These are phyloP conservation scores for Onygenales sp. DNA, from an alignment of 2,329 filamentous ascomycete species.

Conservation along the genomic window DNA sequence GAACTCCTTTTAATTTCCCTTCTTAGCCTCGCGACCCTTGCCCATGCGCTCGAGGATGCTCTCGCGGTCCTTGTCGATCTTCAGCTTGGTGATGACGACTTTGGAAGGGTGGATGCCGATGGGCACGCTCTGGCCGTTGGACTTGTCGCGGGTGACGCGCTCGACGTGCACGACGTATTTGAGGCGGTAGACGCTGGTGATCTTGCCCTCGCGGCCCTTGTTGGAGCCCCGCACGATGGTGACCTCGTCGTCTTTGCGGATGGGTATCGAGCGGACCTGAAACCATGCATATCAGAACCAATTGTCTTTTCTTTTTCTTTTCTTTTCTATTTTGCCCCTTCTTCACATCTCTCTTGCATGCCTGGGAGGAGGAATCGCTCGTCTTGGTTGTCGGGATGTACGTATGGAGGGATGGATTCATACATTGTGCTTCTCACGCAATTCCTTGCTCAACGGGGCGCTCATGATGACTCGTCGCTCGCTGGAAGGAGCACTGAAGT, in stretches of 20 bases:
- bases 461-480: constrained; percentile 95
- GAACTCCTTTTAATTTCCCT: constrained; percentile 44
- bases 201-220: constrained; percentile 98
- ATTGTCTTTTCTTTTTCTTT: neutral
- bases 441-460: constrained; percentile 90
- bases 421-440: constrained; percentile 99
- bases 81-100: constrained; percentile 97
- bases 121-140: constrained; percentile 89
- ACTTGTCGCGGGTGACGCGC: constrained; percentile 94
- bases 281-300: neutral
- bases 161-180: constrained; percentile 98
- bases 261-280: constrained; percentile 86
- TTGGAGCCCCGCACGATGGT: constrained; percentile 82
- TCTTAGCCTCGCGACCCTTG: constrained; percentile 50
- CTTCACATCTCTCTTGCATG: neutral
- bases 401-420: constrained; percentile 24
- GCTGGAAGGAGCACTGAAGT: constrained; percentile 93
- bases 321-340: neutral
- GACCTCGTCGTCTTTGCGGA: constrained; percentile 97
- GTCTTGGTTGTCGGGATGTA: neutral
- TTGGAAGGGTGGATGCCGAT: constrained; percentile 94
- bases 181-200: constrained; percentile 94
- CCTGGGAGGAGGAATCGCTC: neutral
- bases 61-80: constrained; percentile 58
- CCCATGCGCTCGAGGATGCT: constrained; percentile 38